These are phyloP conservation scores for Phoenix roebelenii DNA, from an alignment of 176 grass and related monocot species.

Conservation along the genomic window DNA sequence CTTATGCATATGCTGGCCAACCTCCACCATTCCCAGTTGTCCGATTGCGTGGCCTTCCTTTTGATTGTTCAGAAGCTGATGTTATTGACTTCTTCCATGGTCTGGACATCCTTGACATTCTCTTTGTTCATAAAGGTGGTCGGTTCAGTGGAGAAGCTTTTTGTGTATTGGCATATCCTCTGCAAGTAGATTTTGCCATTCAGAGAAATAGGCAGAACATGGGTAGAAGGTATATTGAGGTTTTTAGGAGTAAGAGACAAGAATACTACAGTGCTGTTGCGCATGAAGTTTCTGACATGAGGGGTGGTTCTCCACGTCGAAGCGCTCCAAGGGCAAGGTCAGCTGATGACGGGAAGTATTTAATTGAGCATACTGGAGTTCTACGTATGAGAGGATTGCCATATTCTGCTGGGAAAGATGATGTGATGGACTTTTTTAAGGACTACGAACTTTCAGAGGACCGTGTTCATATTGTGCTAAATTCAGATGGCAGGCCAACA, in stretches of 20 bases:
- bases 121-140: slow-evolving; percentile 38
- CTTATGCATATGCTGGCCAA: slow-evolving; percentile 22
- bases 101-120: slow-evolving; percentile 31
- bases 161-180: slow-evolving; percentile 23
- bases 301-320: slow-evolving; percentile 1
- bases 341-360: too few relatives aligned
- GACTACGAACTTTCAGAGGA: too few relatives aligned
- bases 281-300: slow-evolving; percentile 22
- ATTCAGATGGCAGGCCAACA: too few relatives aligned
- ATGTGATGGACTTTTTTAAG: too few relatives aligned
- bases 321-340: too few relatives aligned
- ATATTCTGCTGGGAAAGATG: too few relatives aligned
- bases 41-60: slow-evolving; percentile 35
- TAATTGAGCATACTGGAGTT: too few relatives aligned
- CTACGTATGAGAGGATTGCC: too few relatives aligned
- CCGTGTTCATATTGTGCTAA: too few relatives aligned
- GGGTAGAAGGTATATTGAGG: slow-evolving; percentile 36
- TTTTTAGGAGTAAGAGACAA: slow-evolving; percentile 33
- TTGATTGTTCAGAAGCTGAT: slow-evolving; percentile 33
- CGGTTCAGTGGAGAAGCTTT: slow-evolving; percentile 37
- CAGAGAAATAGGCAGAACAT: slow-evolving; percentile 35
- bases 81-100: slow-evolving; percentile 35
- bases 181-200: slow-evolving; percentile 36
- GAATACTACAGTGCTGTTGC: slow-evolving; percentile 35
- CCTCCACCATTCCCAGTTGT: slow-evolving; percentile 31